Evolutionary conservation across 345 rosid species (phyloP), one percentile per base, ranked within the genome.

Genomic region (Syzygium jambos): DNA sequence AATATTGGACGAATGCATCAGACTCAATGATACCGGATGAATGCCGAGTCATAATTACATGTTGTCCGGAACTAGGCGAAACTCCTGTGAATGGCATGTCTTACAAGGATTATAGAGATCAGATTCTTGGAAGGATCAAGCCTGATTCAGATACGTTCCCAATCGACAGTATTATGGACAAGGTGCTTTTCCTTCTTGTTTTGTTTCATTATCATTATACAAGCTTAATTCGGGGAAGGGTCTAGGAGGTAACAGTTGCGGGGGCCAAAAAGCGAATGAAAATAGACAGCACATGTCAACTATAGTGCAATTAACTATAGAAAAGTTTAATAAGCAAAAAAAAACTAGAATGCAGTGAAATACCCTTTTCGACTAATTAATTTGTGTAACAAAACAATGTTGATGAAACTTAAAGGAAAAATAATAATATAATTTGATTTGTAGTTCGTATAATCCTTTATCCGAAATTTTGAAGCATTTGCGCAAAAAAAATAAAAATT

Each of bases 31-130:
- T 63, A 63, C 77, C 77, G 7, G 41, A 63, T 29, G 21, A 63
- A 3, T 63, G 77, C 21, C 77, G 0, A 29, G 5, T 63, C 5
- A 10, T 63, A 63, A 29, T 63, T 3, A 0, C 0, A 6, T 0
- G 1, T 3, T 3, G 41, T 7, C 0, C 0, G 77, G 7, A 6
- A n/a, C 5, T 29, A 63, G 5, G 1, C 41, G 0, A 0, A 3
- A 63, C 38, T 29, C 41, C 1, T 29, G 0, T 1, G 38, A 9
- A 3, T 6, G 2, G 11, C 41, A 29, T 30, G 78, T 1, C 2
- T 30, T 65, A 65, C 78, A 30, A 65, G 78, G 78, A 16, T 30
- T 65, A 65, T 2, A 65, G 78, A 65, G 78, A 65, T 0, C 8
- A 3, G 43, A 3, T 15, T 8, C 3, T 65, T 65, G 1, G 6